Percentiles rank a stretch among this genome's conserved stretches.
Conservation (phyloP, 345 rosid genomes). For the Barbarea vulgaris region DNA sequence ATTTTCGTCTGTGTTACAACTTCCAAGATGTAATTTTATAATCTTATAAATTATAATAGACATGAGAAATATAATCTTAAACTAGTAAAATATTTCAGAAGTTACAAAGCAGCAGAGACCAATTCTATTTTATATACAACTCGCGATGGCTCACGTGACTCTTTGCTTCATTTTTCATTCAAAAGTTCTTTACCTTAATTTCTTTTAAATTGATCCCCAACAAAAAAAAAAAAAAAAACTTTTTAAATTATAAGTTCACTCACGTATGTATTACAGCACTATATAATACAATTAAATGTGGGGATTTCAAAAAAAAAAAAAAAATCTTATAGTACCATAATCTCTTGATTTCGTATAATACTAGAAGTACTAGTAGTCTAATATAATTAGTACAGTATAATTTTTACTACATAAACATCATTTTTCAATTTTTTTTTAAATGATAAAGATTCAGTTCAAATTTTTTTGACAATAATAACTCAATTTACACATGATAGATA, state of each 20-base stretch:
- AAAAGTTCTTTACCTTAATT: neutral
- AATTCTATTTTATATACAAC: neutral
- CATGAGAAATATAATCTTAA: slow-evolving; percentile 2
- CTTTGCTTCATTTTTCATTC: slow-evolving; percentile 3
- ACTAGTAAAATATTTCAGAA: neutral
- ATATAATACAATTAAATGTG: neutral
- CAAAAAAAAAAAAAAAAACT: no score
- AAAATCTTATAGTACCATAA: neutral
- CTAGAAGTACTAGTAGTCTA: neutral
- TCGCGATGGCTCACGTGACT: slow-evolving; percentile 24
- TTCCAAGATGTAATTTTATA: slow-evolving; percentile 23
- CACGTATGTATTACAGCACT: neutral
- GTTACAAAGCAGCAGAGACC: neutral
- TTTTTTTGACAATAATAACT: neutral
- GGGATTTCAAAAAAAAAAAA: neutral
- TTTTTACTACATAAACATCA: neutral
- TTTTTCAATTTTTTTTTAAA: no score
- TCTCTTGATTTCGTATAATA: neutral
- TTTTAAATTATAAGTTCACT: neutral
- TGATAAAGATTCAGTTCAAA: no score
- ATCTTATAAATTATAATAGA: neutral
- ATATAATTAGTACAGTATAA: neutral
- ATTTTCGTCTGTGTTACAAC: slow-evolving; percentile 15
- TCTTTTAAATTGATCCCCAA: no score
- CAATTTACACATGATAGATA: neutral